Base-by-base conservation (phyloP, 2,329 filamentous ascomycete genomes). In the Stromatinia cepivora region DNA sequence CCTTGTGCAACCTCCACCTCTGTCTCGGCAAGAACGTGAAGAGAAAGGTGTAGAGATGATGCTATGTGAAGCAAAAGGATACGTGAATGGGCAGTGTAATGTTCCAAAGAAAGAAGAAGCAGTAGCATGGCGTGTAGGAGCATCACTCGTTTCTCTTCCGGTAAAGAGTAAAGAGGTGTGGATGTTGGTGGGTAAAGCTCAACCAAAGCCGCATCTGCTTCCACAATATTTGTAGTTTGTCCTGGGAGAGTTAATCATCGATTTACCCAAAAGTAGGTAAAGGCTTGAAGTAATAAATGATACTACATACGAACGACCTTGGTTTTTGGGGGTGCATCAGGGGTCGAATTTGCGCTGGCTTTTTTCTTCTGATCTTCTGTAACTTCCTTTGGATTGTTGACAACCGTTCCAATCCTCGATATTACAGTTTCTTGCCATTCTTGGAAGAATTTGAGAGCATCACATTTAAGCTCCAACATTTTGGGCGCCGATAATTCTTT, bases 371-470 rank as follows among this genome's bases (percentile, higher is more conserved):
- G 66, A 75, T 73, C 74, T 70, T 72, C 77, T 69, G 72, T 77
- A 67, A 70, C 71, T n/a, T 85, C 83, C 66, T 81, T 83, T 42
- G 82, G 78, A 71, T 86, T 82, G 54, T 85, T 84, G 25, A 93
- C 84, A 48, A 88, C 84, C 72, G 95, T 90, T 25, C 88, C 87
- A 34, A 97, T 82, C 20, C 93, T 87, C 69, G 87, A 84, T 53
- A 92, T 81, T 13, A 97, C 86, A 17, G 84, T 83, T 8, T 87
- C 84, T 75, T 92, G 87, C 94, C 94, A 98, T 72, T 92, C 90
- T 70, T 91, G 88, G 77, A 94, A 97, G 77, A 90, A 88, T 9
- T 84, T 81, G 7, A 96, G 78, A 1, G 89, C 85, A 67, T 90
- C 88, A 72, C 86, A 88, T 81, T 89, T 93, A 75, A 93, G 80